phyloP scores from a whole-genome alignment of 148 eudicot genomes.

The Amaranthus hypochondriacus region DNA sequence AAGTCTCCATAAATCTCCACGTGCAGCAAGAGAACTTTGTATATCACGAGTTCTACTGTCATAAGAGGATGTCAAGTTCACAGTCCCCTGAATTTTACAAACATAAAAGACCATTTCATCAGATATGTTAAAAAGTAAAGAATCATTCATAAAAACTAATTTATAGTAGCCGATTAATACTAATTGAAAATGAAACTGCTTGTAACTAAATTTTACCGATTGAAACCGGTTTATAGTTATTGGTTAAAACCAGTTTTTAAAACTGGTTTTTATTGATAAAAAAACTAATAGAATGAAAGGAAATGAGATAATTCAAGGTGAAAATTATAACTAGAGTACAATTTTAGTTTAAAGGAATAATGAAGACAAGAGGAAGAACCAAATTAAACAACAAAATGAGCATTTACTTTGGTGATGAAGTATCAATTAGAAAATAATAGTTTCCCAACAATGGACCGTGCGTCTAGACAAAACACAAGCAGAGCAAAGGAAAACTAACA shows the following conservation, averaged over 20 bases:
- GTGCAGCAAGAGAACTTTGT: slow-evolving; percentile 80
- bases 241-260: too few species aligned
- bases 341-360: neutral
- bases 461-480: too few species aligned
- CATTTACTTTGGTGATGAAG: neutral
- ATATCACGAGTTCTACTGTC: slow-evolving; percentile 75
- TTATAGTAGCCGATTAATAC: too few species aligned
- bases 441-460: too few species aligned
- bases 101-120: neutral
- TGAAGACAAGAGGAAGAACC: neutral
- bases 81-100: slow-evolving; percentile 42
- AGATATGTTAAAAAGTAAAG: neutral
- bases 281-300: too few species aligned
- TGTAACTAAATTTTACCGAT: too few species aligned
- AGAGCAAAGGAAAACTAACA: too few species aligned
- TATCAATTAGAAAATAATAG: too few species aligned
- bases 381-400: neutral
- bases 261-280: neutral
- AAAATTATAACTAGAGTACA: neutral
- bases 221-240: too few species aligned
- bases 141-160: neutral
- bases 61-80: slow-evolving; percentile 74
- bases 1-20: slow-evolving; percentile 93
- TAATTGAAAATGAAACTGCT: too few species aligned
- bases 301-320: neutral